Conservation (phyloP, 345 rosid species). For the Salix suchowensis region DNA sequence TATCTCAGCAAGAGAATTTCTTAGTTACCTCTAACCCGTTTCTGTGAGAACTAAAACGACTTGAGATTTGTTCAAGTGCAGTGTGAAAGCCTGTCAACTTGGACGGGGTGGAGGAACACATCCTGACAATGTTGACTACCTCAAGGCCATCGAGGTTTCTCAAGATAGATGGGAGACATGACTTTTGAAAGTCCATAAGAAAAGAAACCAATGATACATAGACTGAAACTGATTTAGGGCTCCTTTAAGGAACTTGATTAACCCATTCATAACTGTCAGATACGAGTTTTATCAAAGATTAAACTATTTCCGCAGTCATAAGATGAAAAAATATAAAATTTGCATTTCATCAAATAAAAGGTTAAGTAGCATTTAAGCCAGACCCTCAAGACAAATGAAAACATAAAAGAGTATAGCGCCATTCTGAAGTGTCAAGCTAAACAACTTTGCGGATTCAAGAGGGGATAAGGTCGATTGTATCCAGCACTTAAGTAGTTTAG, state of each 20-base stretch:
- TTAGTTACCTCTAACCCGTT: background rate
- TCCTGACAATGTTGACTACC: background rate
- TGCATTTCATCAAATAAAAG: no score
- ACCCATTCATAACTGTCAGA: background rate
- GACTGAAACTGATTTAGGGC: background rate
- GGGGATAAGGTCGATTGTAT: no score
- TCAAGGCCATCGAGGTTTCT: background rate
- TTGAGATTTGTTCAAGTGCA: background rate
- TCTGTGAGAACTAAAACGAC: background rate
- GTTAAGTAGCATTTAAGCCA: no score
- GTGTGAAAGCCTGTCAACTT: background rate
- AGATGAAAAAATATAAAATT: background rate
- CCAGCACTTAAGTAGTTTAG: no score
- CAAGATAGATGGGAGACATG: background rate
- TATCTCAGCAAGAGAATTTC: background rate
- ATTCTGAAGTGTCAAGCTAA: no score
- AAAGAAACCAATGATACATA: background rate
- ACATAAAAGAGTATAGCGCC: no score
- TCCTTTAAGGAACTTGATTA: background rate
- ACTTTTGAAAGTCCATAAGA: background rate
- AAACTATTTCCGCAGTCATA: background rate
- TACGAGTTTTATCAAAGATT: background rate
- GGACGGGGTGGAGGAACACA: background rate
- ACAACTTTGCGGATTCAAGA: no score
- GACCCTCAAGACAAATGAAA: no score